These are phyloP conservation scores for Aspergillus sp. DNA, from an alignment of 2,329 filamentous ascomycete species.

Conservation along the genomic window DNA sequence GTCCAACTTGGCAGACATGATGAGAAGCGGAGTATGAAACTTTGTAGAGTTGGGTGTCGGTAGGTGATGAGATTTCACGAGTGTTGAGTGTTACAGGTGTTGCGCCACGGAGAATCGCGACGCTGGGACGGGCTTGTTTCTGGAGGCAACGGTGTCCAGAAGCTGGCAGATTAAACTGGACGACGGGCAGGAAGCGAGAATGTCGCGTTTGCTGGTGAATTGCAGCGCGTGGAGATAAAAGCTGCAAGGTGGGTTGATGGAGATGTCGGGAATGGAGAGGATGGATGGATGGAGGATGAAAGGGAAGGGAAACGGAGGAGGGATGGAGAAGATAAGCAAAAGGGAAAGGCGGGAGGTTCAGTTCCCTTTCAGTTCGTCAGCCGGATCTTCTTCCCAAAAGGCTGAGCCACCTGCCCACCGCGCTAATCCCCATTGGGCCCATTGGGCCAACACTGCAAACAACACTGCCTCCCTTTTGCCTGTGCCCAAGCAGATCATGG, in stretches of 20 bases:
- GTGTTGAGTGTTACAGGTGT: conserved; percentile 14
- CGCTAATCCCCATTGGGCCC: conserved; percentile 28
- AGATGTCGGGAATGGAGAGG: conserved; percentile 3
- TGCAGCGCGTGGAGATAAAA: conserved; percentile 15
- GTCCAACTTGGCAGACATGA: conserved; percentile 93
- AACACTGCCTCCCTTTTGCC: background rate
- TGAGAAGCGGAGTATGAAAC: conserved; percentile 32
- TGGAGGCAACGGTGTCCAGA: conserved; percentile 1
- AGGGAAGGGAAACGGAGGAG: conserved; percentile 13
- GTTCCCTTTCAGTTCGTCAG: no score
- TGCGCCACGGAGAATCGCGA: conserved; percentile 8
- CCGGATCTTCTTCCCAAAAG: conserved; percentile 3
- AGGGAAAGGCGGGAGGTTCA: conserved; percentile 15
- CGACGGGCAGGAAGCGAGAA: conserved; percentile 1
- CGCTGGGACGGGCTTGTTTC: background rate
- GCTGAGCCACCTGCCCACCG: conserved; percentile 7
- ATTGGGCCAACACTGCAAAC: conserved; percentile 15
- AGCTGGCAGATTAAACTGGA: conserved; percentile 2
- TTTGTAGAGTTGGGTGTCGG: conserved; percentile 4
- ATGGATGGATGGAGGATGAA: conserved; percentile 10
- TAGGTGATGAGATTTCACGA: conserved; percentile 12
- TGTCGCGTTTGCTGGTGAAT: background rate
- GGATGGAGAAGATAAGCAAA: conserved; percentile 12
- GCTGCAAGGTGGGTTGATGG: conserved; percentile 17
- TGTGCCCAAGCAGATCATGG: conserved; percentile 3